phyloP scores from a whole-genome alignment of 441 rosid species.

The Erodium texanum region DNA sequence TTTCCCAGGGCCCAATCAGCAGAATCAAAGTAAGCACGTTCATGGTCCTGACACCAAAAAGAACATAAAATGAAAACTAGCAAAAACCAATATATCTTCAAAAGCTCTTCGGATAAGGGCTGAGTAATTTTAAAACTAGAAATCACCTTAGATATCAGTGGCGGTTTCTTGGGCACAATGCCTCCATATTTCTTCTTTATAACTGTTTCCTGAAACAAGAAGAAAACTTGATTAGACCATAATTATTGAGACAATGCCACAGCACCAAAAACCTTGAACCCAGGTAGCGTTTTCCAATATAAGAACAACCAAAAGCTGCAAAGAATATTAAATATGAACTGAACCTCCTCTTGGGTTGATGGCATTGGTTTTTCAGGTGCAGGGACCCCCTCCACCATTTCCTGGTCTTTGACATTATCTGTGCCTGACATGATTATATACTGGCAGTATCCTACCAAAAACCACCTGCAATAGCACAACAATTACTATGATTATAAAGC shows the following conservation, averaged over 20 bases:
- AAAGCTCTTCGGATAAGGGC: neutral
- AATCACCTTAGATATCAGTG: constrained; percentile 86
- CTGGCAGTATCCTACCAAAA: neutral
- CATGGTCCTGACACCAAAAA: constrained; percentile 63
- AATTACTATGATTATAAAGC: neutral
- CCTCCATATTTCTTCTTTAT: constrained; percentile 91
- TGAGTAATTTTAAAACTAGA: constrained; percentile 5
- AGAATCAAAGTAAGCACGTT: constrained; percentile 96
- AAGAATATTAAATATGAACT: constrained; percentile 8
- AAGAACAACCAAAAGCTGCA: neutral
- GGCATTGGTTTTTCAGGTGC: constrained; percentile 36
- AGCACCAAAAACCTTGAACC: neutral
- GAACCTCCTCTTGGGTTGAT: constrained; percentile 63
- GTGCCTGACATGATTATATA: constrained; percentile 34
- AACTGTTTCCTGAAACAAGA: constrained; percentile 43
- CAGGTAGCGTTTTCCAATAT: neutral
- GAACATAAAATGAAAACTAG: constrained; percentile 12
- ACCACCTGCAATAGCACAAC: neutral
- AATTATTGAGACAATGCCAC: neutral
- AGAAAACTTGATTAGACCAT: constrained; percentile 7
- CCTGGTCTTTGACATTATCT: constrained; percentile 51
- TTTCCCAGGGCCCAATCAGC: constrained; percentile 99
- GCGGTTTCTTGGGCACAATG: constrained; percentile 89
- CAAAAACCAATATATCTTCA: constrained; percentile 4
- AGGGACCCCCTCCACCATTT: constrained; percentile 31